Evolutionary conservation across 495 filamentous ascomycete genomes (phyloP).

Genomic region (Aspergillus nidulans): DNA sequence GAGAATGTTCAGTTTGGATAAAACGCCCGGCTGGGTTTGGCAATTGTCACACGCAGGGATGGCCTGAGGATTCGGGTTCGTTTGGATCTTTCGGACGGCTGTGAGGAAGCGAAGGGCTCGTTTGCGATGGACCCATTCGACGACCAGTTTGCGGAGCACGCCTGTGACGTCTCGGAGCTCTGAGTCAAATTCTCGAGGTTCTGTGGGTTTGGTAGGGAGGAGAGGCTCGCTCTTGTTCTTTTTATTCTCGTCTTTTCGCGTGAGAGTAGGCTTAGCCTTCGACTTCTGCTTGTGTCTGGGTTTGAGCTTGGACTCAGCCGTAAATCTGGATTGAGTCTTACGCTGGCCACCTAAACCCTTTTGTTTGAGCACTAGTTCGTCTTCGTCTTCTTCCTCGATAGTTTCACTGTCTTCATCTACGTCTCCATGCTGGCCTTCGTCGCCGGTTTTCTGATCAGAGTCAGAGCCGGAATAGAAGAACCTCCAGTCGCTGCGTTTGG

Average conservation of each 20-base stretch:
- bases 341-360: not conserved
- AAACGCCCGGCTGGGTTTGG: slow-evolving; percentile 1
- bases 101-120: slow-evolving; percentile 31
- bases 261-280: not conserved
- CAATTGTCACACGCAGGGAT: slow-evolving; percentile 28
- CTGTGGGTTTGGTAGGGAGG: slow-evolving; percentile 11
- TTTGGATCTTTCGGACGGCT: slow-evolving; percentile 23
- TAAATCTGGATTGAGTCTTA: not conserved
- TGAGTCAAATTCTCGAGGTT: slow-evolving; percentile 13
- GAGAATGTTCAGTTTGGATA: slow-evolving; percentile 30
- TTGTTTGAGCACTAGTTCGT: not conserved
- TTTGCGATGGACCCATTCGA: slow-evolving; percentile 26
- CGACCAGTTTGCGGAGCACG: slow-evolving; percentile 22
- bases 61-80: not conserved
- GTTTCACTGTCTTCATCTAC: not conserved
- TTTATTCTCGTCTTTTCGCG: not conserved
- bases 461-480: slow-evolving; percentile 5
- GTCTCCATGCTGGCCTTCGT: not conserved
- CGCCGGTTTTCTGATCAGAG: not conserved
- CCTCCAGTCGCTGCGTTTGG: slow-evolving; percentile 23
- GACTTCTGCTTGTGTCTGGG: not conserved
- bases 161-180: slow-evolving; percentile 22
- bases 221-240: not conserved
- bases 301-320: not conserved
- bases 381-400: not conserved